phyloP scores from a whole-genome alignment of 2,329 filamentous ascomycete species.

The Phialemonium atrogriseum region DNA sequence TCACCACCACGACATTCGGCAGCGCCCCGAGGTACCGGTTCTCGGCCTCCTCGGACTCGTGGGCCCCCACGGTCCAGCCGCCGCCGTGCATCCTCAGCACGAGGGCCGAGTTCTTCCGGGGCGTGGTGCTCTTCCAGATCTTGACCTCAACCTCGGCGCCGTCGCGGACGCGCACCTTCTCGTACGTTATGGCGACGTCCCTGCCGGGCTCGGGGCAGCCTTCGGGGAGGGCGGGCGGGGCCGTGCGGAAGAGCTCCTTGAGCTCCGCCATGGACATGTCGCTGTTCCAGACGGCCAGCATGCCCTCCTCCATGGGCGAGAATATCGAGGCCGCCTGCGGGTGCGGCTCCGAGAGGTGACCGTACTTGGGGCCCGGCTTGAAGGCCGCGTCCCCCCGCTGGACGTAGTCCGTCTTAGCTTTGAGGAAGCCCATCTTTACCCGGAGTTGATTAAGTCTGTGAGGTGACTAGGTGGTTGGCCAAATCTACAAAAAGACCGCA shows the following conservation, averaged over 20 bases:
- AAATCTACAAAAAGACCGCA: too few species aligned
- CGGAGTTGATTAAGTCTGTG: too few species aligned
- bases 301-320: slow-evolving; percentile 23
- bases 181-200: slow-evolving; percentile 21
- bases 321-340: too few species aligned
- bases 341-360: slow-evolving; percentile 23
- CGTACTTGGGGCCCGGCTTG: slow-evolving; percentile 25
- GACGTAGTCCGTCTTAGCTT: slow-evolving; percentile 19
- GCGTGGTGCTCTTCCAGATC: too few species aligned
- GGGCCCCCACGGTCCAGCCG: slow-evolving; percentile 24
- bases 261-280: slow-evolving; percentile 16
- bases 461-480: too few species aligned
- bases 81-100: slow-evolving; percentile 28
- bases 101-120: slow-evolving; percentile 19
- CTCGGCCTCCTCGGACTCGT: slow-evolving; percentile 25
- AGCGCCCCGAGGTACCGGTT: slow-evolving; percentile 23
- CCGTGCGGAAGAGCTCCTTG: slow-evolving; percentile 19
- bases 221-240: slow-evolving; percentile 13
- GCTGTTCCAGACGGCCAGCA: slow-evolving; percentile 18
- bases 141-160: slow-evolving; percentile 25
- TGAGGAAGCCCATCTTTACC: too few species aligned
- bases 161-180: slow-evolving; percentile 22
- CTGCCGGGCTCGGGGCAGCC: slow-evolving; percentile 22
- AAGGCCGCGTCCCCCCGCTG: slow-evolving; percentile 19
- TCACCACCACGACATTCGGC: slow-evolving; percentile 25